Base-by-base conservation (phyloP, 2,329 filamentous ascomycete species). In the Magnaporthiopsis incrustans region DNA sequence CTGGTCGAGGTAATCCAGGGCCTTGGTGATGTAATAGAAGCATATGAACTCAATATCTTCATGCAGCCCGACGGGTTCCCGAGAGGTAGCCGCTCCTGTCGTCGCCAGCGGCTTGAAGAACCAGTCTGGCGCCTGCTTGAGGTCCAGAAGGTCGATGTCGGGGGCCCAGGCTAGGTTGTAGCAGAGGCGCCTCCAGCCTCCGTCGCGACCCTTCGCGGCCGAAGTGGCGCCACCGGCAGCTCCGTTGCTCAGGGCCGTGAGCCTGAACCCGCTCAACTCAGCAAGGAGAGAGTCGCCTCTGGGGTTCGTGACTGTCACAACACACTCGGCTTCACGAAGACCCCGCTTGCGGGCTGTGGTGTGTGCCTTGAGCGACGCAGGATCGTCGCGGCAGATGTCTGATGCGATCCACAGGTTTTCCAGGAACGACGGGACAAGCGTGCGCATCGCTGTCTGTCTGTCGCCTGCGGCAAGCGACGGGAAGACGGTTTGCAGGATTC, bases 401-500 rank as follows among this genome's bases (percentile, higher is more conserved):
- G 27, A 26, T 12, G 58, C 30, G 58, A 60, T 60, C 58, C 58
- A 60, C 26, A 60, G 2, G 1, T 35, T n/a, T 27, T 32, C 32
- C 30, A 60, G 14, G 30, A 60, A 60, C 10, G 27, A 32, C 58
- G 58, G 58, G 22, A 60, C 58, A 27, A 60, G 14, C 30, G 58
- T 60, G 2, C 30, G 26, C 58, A 60, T 32, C 0, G 22, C 15
- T 18, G 26, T 27, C 1, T 27, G 26, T 7, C 15, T 32, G n/a
- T 60, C 27, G 30, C 58, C 58, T 4, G 26, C 58, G 6, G 58
- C 53, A 7, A 62, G 61, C 2, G 61, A 30, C 7, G 56, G 50
- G 50, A 62, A 62, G 30, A 56, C 59, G 14, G 64, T 26, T 18
- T 57, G 59, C 6, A 77, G 71, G 0, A 76, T 61, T 22, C 71